phyloP scores from a whole-genome alignment of 768 basidiomycete genomes.

The Brasilioporus rufonigricans region DNA sequence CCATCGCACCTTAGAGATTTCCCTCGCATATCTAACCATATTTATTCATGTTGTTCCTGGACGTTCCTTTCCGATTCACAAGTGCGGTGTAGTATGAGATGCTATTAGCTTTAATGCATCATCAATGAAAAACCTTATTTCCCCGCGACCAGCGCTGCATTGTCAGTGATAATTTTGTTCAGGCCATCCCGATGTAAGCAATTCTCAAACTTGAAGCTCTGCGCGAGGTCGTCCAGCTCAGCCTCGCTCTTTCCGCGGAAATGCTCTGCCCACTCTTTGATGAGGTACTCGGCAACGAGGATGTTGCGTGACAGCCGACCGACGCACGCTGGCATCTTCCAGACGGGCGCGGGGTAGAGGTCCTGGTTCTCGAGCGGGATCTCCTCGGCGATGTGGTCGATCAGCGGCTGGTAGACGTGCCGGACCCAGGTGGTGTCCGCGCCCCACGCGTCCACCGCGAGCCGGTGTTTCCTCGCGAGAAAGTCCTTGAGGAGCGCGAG shows the following conservation, averaged over 20 bases:
- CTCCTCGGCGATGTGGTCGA: conserved; percentile 58
- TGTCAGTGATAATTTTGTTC: conserved; percentile 51
- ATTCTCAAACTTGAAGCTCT: conserved; percentile 68
- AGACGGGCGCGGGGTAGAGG: conserved; percentile 64
- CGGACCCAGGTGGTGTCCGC: conserved; percentile 57
- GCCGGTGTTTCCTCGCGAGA: conserved; percentile 73
- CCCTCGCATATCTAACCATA: not conserved
- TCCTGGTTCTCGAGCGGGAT: conserved; percentile 48
- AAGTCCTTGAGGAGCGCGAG: conserved; percentile 66
- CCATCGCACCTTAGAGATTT: not conserved
- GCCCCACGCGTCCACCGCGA: conserved; percentile 79
- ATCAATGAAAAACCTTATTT: not conserved
- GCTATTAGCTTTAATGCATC: too few relatives aligned
- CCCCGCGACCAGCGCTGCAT: conserved; percentile 25
- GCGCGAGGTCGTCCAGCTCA: conserved; percentile 72
- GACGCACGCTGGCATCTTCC: conserved; percentile 56
- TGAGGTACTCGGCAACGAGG: conserved; percentile 66
- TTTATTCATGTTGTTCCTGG: not conserved
- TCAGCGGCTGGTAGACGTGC: conserved; percentile 61
- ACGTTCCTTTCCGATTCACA: not conserved
- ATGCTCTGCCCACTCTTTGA: conserved; percentile 72
- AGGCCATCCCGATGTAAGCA: conserved; percentile 69
- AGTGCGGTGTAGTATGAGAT: too few relatives aligned
- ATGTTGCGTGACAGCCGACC: conserved; percentile 64
- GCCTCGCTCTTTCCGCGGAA: conserved; percentile 55